Evolutionary conservation across 1,284 basidiomycete genomes (phyloP), one percentile per base, ranked within the genome.

Genomic region (Cryptococcus hybrid): DNA sequence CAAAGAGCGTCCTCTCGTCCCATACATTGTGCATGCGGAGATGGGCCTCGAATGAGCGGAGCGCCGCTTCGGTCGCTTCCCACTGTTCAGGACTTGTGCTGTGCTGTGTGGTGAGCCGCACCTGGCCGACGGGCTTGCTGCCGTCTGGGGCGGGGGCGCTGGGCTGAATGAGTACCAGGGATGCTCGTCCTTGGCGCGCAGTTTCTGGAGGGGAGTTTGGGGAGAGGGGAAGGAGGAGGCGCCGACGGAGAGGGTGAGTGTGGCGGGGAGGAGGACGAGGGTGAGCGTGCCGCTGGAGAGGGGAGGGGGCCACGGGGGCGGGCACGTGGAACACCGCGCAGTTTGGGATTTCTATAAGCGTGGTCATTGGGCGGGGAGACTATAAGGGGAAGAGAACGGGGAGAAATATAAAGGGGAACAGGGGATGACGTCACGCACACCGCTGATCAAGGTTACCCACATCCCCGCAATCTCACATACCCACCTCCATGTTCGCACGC

Each of bases 101-200:
- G 51, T 67, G 62, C 43, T 68, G 65, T 55, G 77, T 59, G 37
- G 63, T 59, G 56, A 78, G 69, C 57, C 70, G 68, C 43, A 78
- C 76, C 50, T 73, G 71, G 1, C 77, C 77, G 30, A 77, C 62
- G 15, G 63, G 46, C 38, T 59, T 63, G 34, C 69, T 69, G 1
- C 70, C 69, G 37, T 67, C 70, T 3, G 30, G 30, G 3, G 30
- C 30, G 2, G 70, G 66, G 70, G 64, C 2, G 66, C 61, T n/a
- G 77, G 77, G 11, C 64, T 65, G 64, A 78, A 77, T 48, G 71
- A 54, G 56, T 75, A 75, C 18, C 56, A 63, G 0, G 77, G 57
- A 55, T 77, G 76, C 55, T 76, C 69, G 37, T 66, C 59, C 51
- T 69, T 73, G 12, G 69, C 62, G 48, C 69, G 63, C 15, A 70